Conservation (phyloP, 495 filamentous ascomycete species). For the Halenospora varia region DNA sequence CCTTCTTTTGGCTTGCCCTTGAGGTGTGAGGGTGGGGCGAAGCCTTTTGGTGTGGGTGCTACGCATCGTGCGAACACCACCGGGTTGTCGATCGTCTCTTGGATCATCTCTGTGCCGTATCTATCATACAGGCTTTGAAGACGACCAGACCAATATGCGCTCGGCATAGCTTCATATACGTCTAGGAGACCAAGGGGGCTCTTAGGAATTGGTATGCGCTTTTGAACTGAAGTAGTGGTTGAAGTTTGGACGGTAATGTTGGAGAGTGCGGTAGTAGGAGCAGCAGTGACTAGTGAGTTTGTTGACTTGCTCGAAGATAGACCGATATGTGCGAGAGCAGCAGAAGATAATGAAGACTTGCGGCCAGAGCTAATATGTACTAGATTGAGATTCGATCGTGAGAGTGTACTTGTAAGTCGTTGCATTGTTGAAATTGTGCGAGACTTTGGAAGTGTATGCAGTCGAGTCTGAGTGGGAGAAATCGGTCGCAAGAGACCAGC, state of each 20-base stretch:
- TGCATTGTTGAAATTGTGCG: slow-evolving; percentile 33
- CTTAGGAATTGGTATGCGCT: background rate
- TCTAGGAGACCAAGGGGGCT: too few species aligned
- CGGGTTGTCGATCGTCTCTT: background rate
- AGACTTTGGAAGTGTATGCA: slow-evolving; percentile 28
- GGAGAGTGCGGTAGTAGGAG: slow-evolving; percentile 6
- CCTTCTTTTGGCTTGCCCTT: background rate
- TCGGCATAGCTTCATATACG: slow-evolving; percentile 4
- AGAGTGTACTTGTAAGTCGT: slow-evolving; percentile 34
- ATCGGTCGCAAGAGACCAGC: background rate
- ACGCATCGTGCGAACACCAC: background rate
- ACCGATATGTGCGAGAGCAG: background rate
- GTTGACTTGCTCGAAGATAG: slow-evolving; percentile 9
- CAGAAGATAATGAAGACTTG: background rate
- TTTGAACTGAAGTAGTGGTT: background rate
- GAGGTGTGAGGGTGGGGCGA: background rate
- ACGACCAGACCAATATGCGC: slow-evolving; percentile 52
- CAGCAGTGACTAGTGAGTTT: background rate
- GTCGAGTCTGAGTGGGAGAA: background rate
- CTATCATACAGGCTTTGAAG: slow-evolving; percentile 49
- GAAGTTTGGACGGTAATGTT: background rate
- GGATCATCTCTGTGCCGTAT: slow-evolving; percentile 27
- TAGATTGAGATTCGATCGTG: slow-evolving; percentile 26
- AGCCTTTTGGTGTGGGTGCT: background rate
- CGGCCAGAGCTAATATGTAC: background rate